phyloP scores from a whole-genome alignment of 78 protist species.

The Trichosphaerium sp. region DNA sequence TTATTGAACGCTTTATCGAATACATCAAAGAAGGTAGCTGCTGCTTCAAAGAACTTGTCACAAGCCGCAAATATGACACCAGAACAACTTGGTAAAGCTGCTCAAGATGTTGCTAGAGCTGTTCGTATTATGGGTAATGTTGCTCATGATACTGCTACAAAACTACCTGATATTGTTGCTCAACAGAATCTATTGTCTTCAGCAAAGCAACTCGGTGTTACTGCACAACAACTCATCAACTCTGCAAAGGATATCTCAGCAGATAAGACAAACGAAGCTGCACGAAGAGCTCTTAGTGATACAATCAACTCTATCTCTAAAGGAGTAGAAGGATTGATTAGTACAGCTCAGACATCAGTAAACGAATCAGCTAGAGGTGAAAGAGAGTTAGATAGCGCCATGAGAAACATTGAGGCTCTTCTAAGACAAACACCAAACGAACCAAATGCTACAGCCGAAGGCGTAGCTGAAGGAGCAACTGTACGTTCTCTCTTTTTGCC shows the following conservation, averaged over 20 bases:
- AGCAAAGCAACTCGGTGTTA: slow-evolving; percentile 27
- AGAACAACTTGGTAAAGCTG: slow-evolving; percentile 35
- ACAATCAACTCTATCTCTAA: no score
- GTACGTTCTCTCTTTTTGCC: no score
- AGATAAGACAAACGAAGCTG: no score
- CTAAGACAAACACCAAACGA: slow-evolving; percentile 26
- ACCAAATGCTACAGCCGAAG: slow-evolving; percentile 33
- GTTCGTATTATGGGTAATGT: no score
- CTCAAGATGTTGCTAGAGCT: no score
- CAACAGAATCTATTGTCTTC: slow-evolving; percentile 1
- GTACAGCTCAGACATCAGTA: slow-evolving; percentile 34
- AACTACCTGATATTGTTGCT: slow-evolving; percentile 44
- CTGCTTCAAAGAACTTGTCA: slow-evolving; percentile 7
- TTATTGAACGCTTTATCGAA: no score
- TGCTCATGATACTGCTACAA: slow-evolving; percentile 39
- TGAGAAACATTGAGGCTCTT: slow-evolving; percentile 33
- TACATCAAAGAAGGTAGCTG: slow-evolving; percentile 10
- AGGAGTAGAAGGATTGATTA: no score
- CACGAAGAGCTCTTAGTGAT: no score
- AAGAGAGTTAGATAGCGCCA: slow-evolving; percentile 25
- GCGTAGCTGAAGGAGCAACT: slow-evolving; percentile 31
- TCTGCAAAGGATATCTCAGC: slow-evolving; percentile 29
- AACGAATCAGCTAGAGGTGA: slow-evolving; percentile 38
- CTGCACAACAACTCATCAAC: slow-evolving; percentile 26
- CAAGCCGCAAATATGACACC: slow-evolving; percentile 28